These are phyloP conservation scores for Xylaria scruposa DNA, from an alignment of 495 filamentous ascomycete genomes.

Conservation along the genomic window DNA sequence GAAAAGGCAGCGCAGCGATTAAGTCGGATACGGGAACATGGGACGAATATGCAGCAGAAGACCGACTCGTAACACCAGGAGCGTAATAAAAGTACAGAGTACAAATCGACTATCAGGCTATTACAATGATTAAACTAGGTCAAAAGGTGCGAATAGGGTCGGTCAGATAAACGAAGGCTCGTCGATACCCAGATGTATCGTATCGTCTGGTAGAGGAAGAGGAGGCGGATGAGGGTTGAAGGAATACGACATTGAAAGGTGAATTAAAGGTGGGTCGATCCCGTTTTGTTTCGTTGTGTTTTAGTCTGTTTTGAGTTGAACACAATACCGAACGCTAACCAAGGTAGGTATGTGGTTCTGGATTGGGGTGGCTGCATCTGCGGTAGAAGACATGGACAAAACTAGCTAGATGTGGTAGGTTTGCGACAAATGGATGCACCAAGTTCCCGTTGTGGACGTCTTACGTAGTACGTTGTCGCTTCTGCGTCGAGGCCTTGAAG, in stretches of 20 bases:
- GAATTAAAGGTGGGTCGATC: background rate
- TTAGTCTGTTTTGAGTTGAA: conserved; percentile 7
- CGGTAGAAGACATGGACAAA: background rate
- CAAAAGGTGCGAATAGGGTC: conserved; percentile 2
- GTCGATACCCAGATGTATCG: conserved; percentile 8
- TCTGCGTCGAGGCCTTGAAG: background rate
- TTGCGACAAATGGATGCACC: background rate
- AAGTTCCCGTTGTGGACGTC: background rate
- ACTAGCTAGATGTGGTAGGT: background rate
- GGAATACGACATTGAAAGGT: background rate
- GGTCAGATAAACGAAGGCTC: background rate
- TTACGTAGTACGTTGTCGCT: conserved; percentile 6
- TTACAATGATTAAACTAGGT: conserved; percentile 1
- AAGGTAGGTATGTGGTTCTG: background rate
- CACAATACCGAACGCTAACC: background rate
- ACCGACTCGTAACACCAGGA: background rate
- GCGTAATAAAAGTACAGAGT: conserved; percentile 8
- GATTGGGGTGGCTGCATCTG: background rate
- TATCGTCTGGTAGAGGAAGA: background rate
- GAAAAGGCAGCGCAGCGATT: background rate
- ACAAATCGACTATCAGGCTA: background rate
- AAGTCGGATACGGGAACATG: conserved; percentile 10
- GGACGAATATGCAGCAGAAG: background rate
- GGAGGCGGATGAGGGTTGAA: background rate
- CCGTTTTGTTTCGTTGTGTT: background rate